A percentile compares a stretch with the other conserved stretches of the same genome.
Conservation (phyloP, 2,329 filamentous ascomycete species). For the Fusarium illudens region DNA sequence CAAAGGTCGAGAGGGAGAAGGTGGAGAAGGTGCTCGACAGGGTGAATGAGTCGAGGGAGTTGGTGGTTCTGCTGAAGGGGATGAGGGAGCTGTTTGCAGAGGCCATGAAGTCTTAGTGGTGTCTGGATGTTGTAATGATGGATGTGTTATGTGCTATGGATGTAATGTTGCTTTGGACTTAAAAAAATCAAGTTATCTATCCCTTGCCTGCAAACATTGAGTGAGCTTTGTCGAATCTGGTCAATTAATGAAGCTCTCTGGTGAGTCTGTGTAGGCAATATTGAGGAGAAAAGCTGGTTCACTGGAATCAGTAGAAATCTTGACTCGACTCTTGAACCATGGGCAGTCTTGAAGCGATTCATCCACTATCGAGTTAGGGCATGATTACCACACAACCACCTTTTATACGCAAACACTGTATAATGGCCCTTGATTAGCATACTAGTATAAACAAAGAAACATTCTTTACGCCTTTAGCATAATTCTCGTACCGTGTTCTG, state of each 20-base stretch:
- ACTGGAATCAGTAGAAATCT: too few species aligned
- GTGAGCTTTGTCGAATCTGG: not conserved
- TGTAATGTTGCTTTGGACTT: slow-evolving; percentile 11
- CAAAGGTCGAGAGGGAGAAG: slow-evolving; percentile 81
- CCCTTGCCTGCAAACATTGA: not conserved
- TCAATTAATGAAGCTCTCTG: not conserved
- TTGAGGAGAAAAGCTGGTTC: too few species aligned
- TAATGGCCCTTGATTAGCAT: not conserved
- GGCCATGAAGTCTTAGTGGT: slow-evolving; percentile 62
- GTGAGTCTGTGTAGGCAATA: too few species aligned
- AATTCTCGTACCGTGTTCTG: not conserved
- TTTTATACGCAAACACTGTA: not conserved
- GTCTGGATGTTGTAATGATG: slow-evolving; percentile 10
- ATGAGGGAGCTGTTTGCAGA: slow-evolving; percentile 83
- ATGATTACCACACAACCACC: not conserved
- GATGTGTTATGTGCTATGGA: slow-evolving; percentile 15
- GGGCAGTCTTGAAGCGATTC: not conserved
- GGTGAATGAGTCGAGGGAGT: slow-evolving; percentile 81
- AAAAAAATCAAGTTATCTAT: not conserved
- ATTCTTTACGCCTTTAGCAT: not conserved
- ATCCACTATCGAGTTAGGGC: not conserved
- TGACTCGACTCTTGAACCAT: not conserved
- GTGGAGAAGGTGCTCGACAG: slow-evolving; percentile 79
- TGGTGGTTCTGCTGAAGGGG: slow-evolving; percentile 77
- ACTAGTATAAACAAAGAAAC: not conserved